A percentile compares a stretch with the other conserved stretches of the same genome.
These are phyloP conservation scores for Prinsepia uniflora DNA, from an alignment of 306 rosid species.

Conservation along the genomic window DNA sequence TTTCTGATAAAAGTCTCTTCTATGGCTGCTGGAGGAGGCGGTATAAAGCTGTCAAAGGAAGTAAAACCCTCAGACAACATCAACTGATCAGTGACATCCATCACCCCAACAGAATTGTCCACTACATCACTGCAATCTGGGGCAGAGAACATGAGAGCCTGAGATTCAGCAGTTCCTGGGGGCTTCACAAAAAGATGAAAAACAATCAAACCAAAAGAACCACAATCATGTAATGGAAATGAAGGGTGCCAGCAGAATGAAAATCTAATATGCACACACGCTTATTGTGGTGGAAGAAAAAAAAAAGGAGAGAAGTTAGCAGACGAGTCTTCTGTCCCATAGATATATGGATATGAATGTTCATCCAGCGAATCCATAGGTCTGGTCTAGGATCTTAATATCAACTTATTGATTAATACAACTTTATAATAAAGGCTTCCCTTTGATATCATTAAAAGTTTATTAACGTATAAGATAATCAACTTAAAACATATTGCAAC, in stretches of 20 bases:
- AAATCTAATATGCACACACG: background rate
- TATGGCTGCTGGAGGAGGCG: slow-evolving; percentile 50
- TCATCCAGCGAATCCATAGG: background rate
- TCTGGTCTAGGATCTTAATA: background rate
- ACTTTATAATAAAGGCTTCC: background rate
- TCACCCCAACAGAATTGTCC: slow-evolving; percentile 71
- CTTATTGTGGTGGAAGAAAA: background rate
- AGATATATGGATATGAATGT: background rate
- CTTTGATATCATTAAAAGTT: background rate
- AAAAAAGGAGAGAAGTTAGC: background rate
- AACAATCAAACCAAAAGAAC: slow-evolving; percentile 24
- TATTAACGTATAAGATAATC: background rate
- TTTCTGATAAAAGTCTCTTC: slow-evolving; percentile 62
- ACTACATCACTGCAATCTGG: slow-evolving; percentile 74
- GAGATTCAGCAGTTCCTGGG: slow-evolving; percentile 97
- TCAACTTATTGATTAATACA: background rate
- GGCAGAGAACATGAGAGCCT: slow-evolving; percentile 69
- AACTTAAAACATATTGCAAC: background rate
- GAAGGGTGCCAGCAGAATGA: background rate
- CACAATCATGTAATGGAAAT: slow-evolving; percentile 3
- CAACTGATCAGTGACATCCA: slow-evolving; percentile 74
- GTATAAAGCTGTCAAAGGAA: slow-evolving; percentile 73
- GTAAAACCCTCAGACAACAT: slow-evolving; percentile 65
- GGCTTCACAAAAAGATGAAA: slow-evolving; percentile 65
- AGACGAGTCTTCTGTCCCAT: background rate